Base-by-base conservation (phyloP, 2,329 filamentous ascomycete genomes). In the Spiromastix sp. region DNA sequence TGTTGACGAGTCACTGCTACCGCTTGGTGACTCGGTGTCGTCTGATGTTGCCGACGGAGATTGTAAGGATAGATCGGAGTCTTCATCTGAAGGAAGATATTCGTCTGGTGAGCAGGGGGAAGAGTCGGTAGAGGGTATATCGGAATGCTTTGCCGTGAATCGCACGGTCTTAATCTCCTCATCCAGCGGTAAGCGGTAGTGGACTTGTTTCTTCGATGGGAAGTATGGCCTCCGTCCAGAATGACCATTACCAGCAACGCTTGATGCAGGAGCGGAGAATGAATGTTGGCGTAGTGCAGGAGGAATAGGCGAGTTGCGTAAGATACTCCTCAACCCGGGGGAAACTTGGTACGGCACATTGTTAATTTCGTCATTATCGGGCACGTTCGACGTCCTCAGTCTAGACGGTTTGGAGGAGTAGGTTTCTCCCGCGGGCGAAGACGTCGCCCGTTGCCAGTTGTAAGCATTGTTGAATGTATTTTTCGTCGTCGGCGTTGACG, bases 381-480 rank as follows among this genome's bases (percentile, higher is more conserved):
- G 19, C 7, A 32, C 9, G 16, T 31, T 32, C 12, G 35, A 31
- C 18, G 27, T 24, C 4, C 20, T 16, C 12, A 27, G 35, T 20
- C 30, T 52, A 21, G 49, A 38, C 11, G 43, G 24, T 40, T 48
- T 54, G 16, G 52, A 50, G 5, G 22, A 4, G 10, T 17, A 32
- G 28, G 30, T 33, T 10, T 55, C 48, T 20, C 50, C 40, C 42
- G 46, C 48, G 13, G 59, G 53, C 35, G 61, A 55, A 39, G 56
- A 57, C 27, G 58, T 44, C 36, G 65, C 40, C 41, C 42, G 29
- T n/a, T 54, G 44, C 25, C 58, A 50, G 26, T 72, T 66, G 45
- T 74, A 75, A 33, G 71, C 68, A 55, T 79, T 79, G 46, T 61
- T 67, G 49, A 76, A 75, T 34, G 74, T 79, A 53, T 78, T 79